A percentile compares a stretch with the other conserved stretches of the same genome.
phyloP scores from a whole-genome alignment of 257 asterid genomes.

The Solanum ossicruentum region DNA sequence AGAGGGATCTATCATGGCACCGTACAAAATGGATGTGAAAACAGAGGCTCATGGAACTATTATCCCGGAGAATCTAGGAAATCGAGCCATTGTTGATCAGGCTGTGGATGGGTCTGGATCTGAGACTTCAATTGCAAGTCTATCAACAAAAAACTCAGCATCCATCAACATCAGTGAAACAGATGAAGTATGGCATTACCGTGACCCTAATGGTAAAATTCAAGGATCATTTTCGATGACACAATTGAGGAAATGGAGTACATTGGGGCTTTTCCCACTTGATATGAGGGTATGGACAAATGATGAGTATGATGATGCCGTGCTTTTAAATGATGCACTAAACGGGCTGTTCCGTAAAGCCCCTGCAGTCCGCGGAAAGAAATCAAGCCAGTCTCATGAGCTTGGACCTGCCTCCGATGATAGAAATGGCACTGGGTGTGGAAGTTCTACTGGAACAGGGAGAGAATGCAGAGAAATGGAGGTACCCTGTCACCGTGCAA shows the following conservation, averaged over 20 bases:
- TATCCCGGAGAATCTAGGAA: not conserved
- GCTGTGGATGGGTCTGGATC: constrained; percentile 31
- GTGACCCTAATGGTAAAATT: constrained; percentile 61
- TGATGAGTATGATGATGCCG: constrained; percentile 48
- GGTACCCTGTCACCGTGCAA: not conserved
- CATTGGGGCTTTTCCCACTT: constrained; percentile 51
- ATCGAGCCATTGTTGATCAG: constrained; percentile 7
- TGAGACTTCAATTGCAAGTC: constrained; percentile 25
- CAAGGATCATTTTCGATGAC: constrained; percentile 72
- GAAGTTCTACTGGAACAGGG: not conserved
- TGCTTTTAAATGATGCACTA: constrained; percentile 53
- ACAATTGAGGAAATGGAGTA: constrained; percentile 55
- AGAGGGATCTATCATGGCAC: constrained; percentile 10
- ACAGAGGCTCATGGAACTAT: not conserved
- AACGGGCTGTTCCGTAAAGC: constrained; percentile 35
- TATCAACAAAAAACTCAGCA: constrained; percentile 15
- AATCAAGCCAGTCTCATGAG: constrained; percentile 12
- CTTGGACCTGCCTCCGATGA: constrained; percentile 18
- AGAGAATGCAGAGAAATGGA: constrained; percentile 2
- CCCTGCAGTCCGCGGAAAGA: constrained; percentile 10
- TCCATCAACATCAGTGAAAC: constrained; percentile 36
- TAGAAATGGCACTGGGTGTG: not conserved
- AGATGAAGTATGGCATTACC: constrained; percentile 73
- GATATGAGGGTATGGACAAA: constrained; percentile 68
- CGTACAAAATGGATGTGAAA: not conserved